Evolutionary conservation across 2,329 filamentous ascomycete genomes (phyloP).

Genomic region (Byssoonygena ceratinophila): DNA sequence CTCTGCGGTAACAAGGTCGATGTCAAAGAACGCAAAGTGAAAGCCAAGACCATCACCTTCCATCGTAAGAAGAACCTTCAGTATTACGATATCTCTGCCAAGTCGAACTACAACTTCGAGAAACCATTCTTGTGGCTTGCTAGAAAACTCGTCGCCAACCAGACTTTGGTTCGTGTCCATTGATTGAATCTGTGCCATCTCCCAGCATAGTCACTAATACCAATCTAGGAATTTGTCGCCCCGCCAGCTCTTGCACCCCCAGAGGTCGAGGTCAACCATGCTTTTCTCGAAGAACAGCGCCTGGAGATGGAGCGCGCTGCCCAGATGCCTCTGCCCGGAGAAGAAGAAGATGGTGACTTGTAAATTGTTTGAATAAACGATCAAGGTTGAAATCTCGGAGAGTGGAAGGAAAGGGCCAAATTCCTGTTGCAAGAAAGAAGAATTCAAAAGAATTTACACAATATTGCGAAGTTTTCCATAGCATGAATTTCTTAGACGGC

Average conservation of each 20-base stretch:
- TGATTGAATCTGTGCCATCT: not conserved
- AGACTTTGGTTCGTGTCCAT: conserved; percentile 55
- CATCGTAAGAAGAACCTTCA: conserved; percentile 99
- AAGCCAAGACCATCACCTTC: conserved; percentile 99
- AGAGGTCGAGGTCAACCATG: conserved; percentile 78
- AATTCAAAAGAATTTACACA: not conserved
- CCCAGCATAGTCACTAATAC: conserved; percentile 19
- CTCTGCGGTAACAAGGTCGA: conserved; percentile 97
- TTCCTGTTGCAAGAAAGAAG: conserved; percentile 1
- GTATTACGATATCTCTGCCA: conserved; percentile 98
- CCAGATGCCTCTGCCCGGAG: conserved; percentile 75
- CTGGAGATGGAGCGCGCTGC: conserved; percentile 79
- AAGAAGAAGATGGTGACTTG: conserved; percentile 70
- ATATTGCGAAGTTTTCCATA: conserved; percentile 6
- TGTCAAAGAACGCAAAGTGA: conserved; percentile 99
- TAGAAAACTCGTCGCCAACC: conserved; percentile 96
- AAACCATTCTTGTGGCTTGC: conserved; percentile 99
- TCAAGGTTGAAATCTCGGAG: not conserved
- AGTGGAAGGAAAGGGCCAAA: not conserved
- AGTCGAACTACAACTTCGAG: conserved; percentile 91
- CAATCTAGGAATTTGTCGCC: conserved; percentile 78
- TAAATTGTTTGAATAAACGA: conserved; percentile 23
- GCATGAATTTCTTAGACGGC: conserved; percentile 12
- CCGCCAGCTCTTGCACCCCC: conserved; percentile 89
- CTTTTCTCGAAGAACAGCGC: conserved; percentile 68